Evolutionary conservation across 2,329 filamentous ascomycete genomes (phyloP).

Genomic region (Clonostachys solani): DNA sequence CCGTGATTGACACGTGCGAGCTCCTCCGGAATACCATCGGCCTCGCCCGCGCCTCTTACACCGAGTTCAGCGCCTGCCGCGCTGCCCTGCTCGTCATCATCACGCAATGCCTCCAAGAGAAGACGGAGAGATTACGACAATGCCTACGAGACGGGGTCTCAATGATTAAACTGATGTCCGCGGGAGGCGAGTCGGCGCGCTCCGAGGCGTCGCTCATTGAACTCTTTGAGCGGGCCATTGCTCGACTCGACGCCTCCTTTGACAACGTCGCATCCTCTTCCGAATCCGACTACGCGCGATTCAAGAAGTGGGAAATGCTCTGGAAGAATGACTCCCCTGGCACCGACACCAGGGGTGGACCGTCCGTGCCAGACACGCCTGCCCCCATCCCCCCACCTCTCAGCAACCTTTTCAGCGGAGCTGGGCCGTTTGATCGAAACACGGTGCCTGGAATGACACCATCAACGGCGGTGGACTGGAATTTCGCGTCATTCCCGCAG

Average conservation of each 20-base stretch:
- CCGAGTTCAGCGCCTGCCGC: slow-evolving; percentile 51
- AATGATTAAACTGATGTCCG: slow-evolving; percentile 48
- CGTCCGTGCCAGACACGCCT: neutral
- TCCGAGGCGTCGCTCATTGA: slow-evolving; percentile 47
- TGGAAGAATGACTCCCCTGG: slow-evolving; percentile 31
- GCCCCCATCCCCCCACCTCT: neutral
- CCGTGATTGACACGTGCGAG: slow-evolving; percentile 44
- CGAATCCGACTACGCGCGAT: slow-evolving; percentile 45
- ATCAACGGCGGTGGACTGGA: slow-evolving; percentile 24
- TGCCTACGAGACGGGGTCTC: slow-evolving; percentile 41
- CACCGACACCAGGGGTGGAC: slow-evolving; percentile 11
- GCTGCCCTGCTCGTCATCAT: slow-evolving; percentile 45
- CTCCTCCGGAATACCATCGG: slow-evolving; percentile 42
- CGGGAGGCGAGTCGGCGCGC: slow-evolving; percentile 44
- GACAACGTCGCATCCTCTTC: slow-evolving; percentile 19
- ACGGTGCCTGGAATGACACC: slow-evolving; percentile 1
- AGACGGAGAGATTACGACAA: slow-evolving; percentile 32
- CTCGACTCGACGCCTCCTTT: slow-evolving; percentile 36
- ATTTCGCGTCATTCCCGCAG: slow-evolving; percentile 30
- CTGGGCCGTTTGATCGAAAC: too few species aligned
- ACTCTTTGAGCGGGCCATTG: slow-evolving; percentile 42
- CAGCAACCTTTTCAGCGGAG: neutral
- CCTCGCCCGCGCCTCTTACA: slow-evolving; percentile 50
- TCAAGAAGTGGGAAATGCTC: slow-evolving; percentile 47
- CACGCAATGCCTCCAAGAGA: slow-evolving; percentile 29